Conservation (phyloP, 148 eudicot species). For the Amaranthus hypochondriacus region DNA sequence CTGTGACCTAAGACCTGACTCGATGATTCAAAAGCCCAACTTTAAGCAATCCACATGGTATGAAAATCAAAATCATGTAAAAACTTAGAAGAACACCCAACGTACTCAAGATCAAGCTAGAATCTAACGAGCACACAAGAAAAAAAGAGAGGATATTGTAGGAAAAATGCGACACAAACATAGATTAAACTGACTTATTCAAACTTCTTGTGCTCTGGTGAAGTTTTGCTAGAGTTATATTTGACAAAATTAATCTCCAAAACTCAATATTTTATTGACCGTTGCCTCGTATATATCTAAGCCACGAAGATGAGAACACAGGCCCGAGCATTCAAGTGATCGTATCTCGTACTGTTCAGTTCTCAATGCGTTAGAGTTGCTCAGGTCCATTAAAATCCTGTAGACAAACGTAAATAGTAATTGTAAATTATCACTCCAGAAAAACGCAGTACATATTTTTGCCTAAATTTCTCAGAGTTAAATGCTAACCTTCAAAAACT, state of each 20-base stretch:
- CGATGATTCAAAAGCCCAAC: too few species aligned
- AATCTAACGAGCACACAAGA: background rate
- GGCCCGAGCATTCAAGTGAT: conserved; percentile 3
- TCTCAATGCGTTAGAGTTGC: conserved; percentile 39
- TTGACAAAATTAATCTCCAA: conserved; percentile 3
- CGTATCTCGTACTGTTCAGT: background rate
- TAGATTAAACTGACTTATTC: conserved; percentile 1
- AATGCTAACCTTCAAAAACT: conserved; percentile 62
- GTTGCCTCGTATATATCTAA: conserved; percentile 9
- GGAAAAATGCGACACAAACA: background rate
- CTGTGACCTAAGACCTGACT: too few species aligned
- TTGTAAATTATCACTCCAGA: background rate
- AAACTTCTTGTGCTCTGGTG: conserved; percentile 2
- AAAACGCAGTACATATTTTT: background rate
- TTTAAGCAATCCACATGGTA: background rate
- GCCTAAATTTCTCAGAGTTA: background rate
- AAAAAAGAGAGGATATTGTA: too few species aligned
- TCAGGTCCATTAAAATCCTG: conserved; percentile 69
- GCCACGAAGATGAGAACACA: background rate
- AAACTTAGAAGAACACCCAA: background rate
- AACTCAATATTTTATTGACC: conserved; percentile 8
- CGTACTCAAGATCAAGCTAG: background rate
- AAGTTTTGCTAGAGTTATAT: conserved; percentile 6
- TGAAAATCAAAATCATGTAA: background rate
- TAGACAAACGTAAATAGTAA: background rate